Conservation (phyloP, 768 basidiomycete genomes). For the Gyrodon lividus region DNA sequence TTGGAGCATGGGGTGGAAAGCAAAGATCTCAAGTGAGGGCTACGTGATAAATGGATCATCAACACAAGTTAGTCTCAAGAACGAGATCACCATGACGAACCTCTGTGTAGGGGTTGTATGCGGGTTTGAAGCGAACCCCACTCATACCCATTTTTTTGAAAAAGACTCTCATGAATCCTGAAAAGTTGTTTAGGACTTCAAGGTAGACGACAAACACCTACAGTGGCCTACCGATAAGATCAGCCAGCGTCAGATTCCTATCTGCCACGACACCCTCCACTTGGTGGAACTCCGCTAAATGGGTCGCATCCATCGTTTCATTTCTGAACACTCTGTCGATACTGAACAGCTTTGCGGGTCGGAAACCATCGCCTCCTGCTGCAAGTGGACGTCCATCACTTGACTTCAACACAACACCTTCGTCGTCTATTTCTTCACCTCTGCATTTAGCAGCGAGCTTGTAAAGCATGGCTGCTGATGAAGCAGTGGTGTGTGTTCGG, state of each 20-base stretch:
- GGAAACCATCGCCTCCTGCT: conserved; percentile 66
- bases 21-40: conserved; percentile 98
- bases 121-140: conserved; percentile 95
- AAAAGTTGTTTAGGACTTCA: neutral
- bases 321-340: conserved; percentile 99
- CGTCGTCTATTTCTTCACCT: conserved; percentile 50
- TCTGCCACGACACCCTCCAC: conserved; percentile 99
- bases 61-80: neutral
- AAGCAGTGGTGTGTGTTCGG: conserved; percentile 95
- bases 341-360: conserved; percentile 91
- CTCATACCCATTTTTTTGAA: conserved; percentile 97
- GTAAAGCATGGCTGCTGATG: conserved; percentile 91
- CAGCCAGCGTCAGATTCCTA: conserved; percentile 85
- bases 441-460: conserved; percentile 84
- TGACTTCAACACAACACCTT: conserved; percentile 16
- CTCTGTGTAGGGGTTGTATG: conserved; percentile 98
- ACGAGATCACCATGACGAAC: conserved; percentile 35
- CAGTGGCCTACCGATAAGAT: conserved; percentile 78
- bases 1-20: conserved; percentile 91
- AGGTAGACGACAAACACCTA: neutral
- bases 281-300: conserved; percentile 98
- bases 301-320: conserved; percentile 97
- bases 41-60: conserved; percentile 29
- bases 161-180: conserved; percentile 98
- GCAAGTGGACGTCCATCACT: conserved; percentile 5